These are phyloP conservation scores for Thelonectria discophora DNA, from an alignment of 2,329 filamentous ascomycete genomes.

Conservation along the genomic window DNA sequence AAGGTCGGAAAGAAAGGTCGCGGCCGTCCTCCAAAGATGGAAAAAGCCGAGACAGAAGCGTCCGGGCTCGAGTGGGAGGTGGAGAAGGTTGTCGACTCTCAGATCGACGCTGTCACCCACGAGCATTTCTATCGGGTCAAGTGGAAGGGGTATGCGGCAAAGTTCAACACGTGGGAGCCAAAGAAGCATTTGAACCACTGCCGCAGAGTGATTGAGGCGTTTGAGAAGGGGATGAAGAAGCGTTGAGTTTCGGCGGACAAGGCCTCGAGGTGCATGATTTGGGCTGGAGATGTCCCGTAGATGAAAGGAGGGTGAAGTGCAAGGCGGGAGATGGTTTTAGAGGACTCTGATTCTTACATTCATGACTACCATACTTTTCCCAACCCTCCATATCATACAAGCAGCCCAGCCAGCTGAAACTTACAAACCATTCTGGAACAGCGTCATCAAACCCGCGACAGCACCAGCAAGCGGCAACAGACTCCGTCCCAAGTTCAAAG, in stretches of 20 bases:
- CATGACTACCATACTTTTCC: neutral
- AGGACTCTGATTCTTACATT: neutral
- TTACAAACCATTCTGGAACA: conserved; percentile 32
- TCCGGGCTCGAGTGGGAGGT: conserved; percentile 54
- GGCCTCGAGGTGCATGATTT: neutral
- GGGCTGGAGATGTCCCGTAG: no score
- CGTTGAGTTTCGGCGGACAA: neutral
- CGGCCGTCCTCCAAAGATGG: neutral
- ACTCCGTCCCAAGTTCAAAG: conserved; percentile 45
- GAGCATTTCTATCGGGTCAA: conserved; percentile 59
- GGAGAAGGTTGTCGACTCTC: conserved; percentile 56
- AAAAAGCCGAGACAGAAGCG: conserved; percentile 25
- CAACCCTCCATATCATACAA: neutral
- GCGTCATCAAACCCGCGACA: conserved; percentile 34
- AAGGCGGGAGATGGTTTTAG: neutral
- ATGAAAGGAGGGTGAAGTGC: neutral
- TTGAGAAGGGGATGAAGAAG: conserved; percentile 41
- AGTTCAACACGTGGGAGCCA: conserved; percentile 64
- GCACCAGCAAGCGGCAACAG: conserved; percentile 46
- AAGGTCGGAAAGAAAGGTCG: conserved; percentile 1
- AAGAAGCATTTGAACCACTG: conserved; percentile 55
- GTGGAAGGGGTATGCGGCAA: conserved; percentile 58
- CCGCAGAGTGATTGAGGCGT: conserved; percentile 47
- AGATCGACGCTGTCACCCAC: conserved; percentile 49
- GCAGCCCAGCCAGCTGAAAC: neutral